These are phyloP conservation scores for Diaporthe eres DNA, from an alignment of 2,329 filamentous ascomycete species.

Conservation along the genomic window DNA sequence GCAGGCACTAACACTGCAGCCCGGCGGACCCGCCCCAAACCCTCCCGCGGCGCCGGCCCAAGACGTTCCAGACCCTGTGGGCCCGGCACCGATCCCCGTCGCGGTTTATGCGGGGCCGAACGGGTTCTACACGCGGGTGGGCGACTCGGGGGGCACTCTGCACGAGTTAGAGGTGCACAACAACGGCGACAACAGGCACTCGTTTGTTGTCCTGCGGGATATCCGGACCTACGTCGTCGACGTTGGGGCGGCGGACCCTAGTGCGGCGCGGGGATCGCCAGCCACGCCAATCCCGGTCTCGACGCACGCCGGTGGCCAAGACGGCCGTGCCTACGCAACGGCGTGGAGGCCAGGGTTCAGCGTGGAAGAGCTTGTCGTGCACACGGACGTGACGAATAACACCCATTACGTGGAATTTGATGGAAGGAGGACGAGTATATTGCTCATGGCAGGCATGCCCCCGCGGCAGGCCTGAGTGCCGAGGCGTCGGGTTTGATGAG, in stretches of 20 bases:
- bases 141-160: rapidly evolving
- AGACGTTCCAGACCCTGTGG: slow-evolving; percentile 20
- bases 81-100: slow-evolving; percentile 3
- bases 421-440: slow-evolving; percentile 6
- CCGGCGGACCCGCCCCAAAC: background rate
- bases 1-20: background rate
- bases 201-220: background rate
- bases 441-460: background rate
- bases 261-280: background rate
- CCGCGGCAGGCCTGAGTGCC: background rate
- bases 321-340: background rate
- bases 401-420: background rate
- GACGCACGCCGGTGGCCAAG: background rate
- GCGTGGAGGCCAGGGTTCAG: background rate
- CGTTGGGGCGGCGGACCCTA: background rate
- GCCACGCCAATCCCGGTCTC: background rate
- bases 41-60: background rate
- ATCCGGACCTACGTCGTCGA: background rate
- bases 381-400: background rate
- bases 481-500: background rate
- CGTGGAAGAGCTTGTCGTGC: background rate
- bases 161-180: background rate
- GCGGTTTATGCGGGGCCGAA: background rate
- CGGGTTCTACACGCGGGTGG: slow-evolving; percentile 1
- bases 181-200: no score